Evolutionary conservation across 2,329 filamentous ascomycete genomes (phyloP), one percentile per base, ranked within the genome.

Genomic region (Neofusicoccum cordaticola): DNA sequence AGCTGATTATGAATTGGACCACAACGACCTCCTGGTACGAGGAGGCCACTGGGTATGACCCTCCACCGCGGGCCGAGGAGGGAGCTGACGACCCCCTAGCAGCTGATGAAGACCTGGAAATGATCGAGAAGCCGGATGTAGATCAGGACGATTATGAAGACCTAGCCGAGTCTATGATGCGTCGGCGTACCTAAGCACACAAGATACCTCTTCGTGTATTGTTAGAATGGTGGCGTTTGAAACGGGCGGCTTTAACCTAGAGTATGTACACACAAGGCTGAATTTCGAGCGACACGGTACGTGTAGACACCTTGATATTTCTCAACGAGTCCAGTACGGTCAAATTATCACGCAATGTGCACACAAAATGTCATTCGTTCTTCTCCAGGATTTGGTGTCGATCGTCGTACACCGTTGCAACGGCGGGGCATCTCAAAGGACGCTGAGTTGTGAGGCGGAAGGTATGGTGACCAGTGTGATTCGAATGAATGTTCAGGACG

Each of bases 1-100:
- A 85, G 66, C 76, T 89, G 71, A 85, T 95, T 61, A 83, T 85
- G 4, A 78, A 80, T 44, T 94, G 91, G 90, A 77, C 84, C 4
- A 80, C 79, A 51, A 47, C 56, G 42, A 87, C 85, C 56, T 31
- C 57, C 8, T 92, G 89, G 89, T 91, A 91, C 67, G 82, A 88
- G 72, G 73, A 77, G 13, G 66, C 62, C 13, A 63, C 65, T 47
- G 63, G 53, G 53, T 50, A 64, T 31, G 56, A 60, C 17, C 42
- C 56, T 47, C 51, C 34, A 57, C 31, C 27, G 9, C 62, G 51
- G 44, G 39, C 50, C 39, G 12, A 45, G 22, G 61, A 45, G 61
- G 48, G 34, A 53, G 62, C 62, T 58, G 62, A 64, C 62, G 62
- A 64, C 37, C 19, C 35, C 15, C 51, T 11, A 42, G 22, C 41